Base-by-base conservation (phyloP, 2,329 filamentous ascomycete species). In the Curvularia eragrostidis region DNA sequence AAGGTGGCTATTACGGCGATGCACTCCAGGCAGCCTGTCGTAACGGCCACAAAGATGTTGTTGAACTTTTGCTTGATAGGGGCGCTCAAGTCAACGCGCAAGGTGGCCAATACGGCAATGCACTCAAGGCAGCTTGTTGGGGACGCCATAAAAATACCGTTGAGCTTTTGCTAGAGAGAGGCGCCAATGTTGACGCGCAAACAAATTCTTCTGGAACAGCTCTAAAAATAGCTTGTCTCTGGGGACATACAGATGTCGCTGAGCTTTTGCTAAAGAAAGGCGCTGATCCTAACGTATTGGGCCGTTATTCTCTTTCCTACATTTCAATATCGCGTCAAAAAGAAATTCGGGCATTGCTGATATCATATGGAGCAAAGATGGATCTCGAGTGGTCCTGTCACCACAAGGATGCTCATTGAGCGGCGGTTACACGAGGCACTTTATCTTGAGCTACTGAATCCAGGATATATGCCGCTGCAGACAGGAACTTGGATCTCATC, bases 1-100 rank as follows among this genome's bases (percentile, higher is more conserved):
- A 28, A 23, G 38, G 38, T 52, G 28, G 28, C 38, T 0, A 23
- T 0, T 42, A 28, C 4, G 42, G 47, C 9, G 53, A 38, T 32
- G 43, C 54, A 30, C 48, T 58, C 18, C 23, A 52, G 21, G 28
- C 30, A 28, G 58, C 54, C 36, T 52, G n/a, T 21, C 2, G 1
- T 3, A 1, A 3, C 0, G 36, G 43, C 23, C 3, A 44, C 9
- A 18, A 43, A 15, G 24, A 30, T 3, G 46, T 60, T 1, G 46
- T 26, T 8, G 26, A 8, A 28, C n/a, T 58, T 19, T 52, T 61
- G 15, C 5, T 50, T 42, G 32, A 21, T 26, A 30, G 21, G 13
- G 44, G 28, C 6, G 42, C 42, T 2, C 4, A 44, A 9, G 13
- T 10, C 3, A 28, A 43, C 21, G 23, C 23, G 3, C 18, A 13